Conservation (phyloP, 1,139 yeast species). For the Magnusiomyces tetraspermus region DNA sequence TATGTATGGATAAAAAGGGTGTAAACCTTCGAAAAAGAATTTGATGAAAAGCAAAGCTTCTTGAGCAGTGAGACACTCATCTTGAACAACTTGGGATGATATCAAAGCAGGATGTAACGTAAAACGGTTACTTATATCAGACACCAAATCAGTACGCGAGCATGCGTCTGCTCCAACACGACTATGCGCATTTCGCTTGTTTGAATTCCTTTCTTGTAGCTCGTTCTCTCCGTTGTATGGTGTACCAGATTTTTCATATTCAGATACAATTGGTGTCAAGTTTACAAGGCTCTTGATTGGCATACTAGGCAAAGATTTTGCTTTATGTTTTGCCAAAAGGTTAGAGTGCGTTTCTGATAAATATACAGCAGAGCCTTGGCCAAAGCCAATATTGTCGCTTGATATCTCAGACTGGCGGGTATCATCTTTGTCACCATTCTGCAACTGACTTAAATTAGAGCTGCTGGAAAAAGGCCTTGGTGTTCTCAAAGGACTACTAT, state of each 20-base stretch:
- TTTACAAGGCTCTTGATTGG: neutral
- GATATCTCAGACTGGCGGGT: too few species aligned
- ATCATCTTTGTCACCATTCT: too few species aligned
- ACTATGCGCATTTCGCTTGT: conserved; percentile 3
- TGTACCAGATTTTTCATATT: neutral
- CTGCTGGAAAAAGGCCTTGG: too few species aligned
- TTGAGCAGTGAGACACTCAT: conserved; percentile 52
- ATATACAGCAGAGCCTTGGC: too few species aligned
- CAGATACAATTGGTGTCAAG: neutral
- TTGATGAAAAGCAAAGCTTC: conserved; percentile 60
- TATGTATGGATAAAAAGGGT: conserved; percentile 82
- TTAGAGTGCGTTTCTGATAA: too few species aligned
- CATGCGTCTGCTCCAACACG: neutral
- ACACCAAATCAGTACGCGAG: neutral
- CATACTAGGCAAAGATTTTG: too few species aligned
- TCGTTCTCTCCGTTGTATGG: neutral
- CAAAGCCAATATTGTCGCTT: too few species aligned
- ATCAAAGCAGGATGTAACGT: conserved; percentile 32
- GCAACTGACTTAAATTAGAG: too few species aligned
- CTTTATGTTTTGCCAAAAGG: too few species aligned
- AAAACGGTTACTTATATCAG: conserved; percentile 1
- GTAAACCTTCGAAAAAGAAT: conserved; percentile 67
- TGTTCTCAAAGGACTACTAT: neutral
- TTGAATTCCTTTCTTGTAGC: neutral
- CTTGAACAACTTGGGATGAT: conserved; percentile 58